Percentiles rank a stretch among this genome's conserved stretches.
These are phyloP conservation scores for Metschnikowia continentalis DNA, from an alignment of 805 yeast genomes.

Conservation along the genomic window DNA sequence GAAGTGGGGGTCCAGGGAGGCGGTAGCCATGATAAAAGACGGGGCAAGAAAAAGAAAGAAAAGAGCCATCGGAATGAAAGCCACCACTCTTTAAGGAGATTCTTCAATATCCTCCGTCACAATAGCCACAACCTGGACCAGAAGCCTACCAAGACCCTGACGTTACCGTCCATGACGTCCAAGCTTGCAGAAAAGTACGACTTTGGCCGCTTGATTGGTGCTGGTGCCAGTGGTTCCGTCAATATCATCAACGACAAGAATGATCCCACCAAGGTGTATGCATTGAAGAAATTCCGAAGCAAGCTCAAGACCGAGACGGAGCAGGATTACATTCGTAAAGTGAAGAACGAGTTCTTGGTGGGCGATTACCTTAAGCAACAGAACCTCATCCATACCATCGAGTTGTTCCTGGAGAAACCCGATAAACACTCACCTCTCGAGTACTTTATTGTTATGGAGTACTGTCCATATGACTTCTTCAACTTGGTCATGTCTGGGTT, in stretches of 20 bases:
- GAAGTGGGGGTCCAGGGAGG: not conserved
- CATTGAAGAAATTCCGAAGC: constrained; percentile 81
- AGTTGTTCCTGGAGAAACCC: constrained; percentile 60
- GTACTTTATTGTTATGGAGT: constrained; percentile 83
- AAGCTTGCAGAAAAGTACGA: constrained; percentile 58
- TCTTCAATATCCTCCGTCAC: constrained; percentile 46
- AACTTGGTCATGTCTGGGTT: constrained; percentile 87
- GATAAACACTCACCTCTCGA: constrained; percentile 18
- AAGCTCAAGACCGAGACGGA: constrained; percentile 59
- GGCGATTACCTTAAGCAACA: constrained; percentile 72
- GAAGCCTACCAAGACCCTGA: constrained; percentile 7
- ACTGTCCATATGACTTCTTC: constrained; percentile 87
- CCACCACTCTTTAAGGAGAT: constrained; percentile 42
- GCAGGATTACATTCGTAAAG: constrained; percentile 69
- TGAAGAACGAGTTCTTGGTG: constrained; percentile 75
- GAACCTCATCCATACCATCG: constrained; percentile 77
- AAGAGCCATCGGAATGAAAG: constrained; percentile 3
- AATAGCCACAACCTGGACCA: constrained; percentile 12
- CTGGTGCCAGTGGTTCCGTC: constrained; percentile 97
- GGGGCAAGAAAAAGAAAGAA: constrained; percentile 7
- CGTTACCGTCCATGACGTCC: constrained; percentile 15
- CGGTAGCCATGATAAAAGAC: constrained; percentile 1
- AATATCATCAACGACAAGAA: constrained; percentile 64
- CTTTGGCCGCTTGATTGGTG: constrained; percentile 67
- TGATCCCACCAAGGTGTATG: constrained; percentile 53